phyloP scores from a whole-genome alignment of 768 basidiomycete species.

The Chalciporus piperatus region DNA sequence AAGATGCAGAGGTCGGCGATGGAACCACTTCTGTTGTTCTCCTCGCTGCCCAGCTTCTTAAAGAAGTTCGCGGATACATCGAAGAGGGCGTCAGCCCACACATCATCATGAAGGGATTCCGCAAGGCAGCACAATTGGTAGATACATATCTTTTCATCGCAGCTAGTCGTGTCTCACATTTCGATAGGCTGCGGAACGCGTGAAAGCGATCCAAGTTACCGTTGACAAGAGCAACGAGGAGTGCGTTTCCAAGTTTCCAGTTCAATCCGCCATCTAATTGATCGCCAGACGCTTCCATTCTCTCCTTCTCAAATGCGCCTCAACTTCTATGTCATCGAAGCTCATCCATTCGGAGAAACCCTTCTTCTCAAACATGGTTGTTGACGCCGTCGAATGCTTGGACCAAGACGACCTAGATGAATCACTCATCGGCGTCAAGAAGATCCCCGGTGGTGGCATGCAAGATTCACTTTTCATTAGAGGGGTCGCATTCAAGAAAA shows the following conservation, averaged over 20 bases:
- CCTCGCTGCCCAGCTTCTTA: slow-evolving; percentile 89
- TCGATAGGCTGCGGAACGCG: slow-evolving; percentile 74
- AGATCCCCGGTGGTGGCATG: slow-evolving; percentile 96
- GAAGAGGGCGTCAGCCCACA: slow-evolving; percentile 98
- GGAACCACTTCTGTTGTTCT: slow-evolving; percentile 97
- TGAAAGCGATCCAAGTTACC: slow-evolving; percentile 85
- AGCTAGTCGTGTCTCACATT: slow-evolving; percentile 7
- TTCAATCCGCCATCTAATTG: slow-evolving; percentile 5
- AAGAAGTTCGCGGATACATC: slow-evolving; percentile 86
- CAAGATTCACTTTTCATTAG: slow-evolving; percentile 88
- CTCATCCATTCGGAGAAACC: slow-evolving; percentile 98
- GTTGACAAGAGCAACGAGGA: slow-evolving; percentile 88
- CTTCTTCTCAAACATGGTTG: slow-evolving; percentile 98
- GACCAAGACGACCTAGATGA: slow-evolving; percentile 95
- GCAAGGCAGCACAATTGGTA: slow-evolving; percentile 83
- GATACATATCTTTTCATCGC: slow-evolving; percentile 23
- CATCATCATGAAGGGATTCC: slow-evolving; percentile 96
- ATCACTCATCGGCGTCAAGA: slow-evolving; percentile 94
- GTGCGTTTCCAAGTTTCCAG: slow-evolving; percentile 47
- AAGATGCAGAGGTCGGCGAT: slow-evolving; percentile 98
- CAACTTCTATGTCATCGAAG: slow-evolving; percentile 99
- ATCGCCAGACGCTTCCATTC: slow-evolving; percentile 80
- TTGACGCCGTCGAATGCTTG: slow-evolving; percentile 90
- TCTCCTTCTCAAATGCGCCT: slow-evolving; percentile 92
- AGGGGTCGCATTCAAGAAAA: slow-evolving; percentile 99